A percentile compares a stretch with the other conserved stretches of the same genome.
These are phyloP conservation scores for Capsicum pubescens DNA, from an alignment of 257 asterid genomes.

Conservation along the genomic window DNA sequence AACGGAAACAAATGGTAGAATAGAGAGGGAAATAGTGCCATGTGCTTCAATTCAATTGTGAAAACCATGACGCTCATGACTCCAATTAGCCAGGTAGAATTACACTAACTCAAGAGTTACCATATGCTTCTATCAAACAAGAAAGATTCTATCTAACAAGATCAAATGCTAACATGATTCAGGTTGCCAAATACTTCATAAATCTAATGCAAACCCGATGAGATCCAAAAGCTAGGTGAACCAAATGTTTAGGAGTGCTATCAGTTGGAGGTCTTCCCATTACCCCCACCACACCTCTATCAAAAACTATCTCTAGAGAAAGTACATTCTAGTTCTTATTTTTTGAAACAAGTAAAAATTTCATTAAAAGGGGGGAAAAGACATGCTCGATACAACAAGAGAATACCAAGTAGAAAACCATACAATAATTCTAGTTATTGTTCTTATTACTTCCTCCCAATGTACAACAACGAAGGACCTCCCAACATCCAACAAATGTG, in stretches of 20 bases:
- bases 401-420: conserved; percentile 16
- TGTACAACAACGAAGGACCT: not conserved
- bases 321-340: not conserved
- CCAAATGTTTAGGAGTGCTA: not conserved
- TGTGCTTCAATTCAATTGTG: not conserved
- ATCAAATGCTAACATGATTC: not conserved
- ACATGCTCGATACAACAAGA: not conserved
- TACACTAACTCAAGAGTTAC: not conserved
- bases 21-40: not conserved
- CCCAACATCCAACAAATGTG: not conserved
- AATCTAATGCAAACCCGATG: not conserved
- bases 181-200: not conserved
- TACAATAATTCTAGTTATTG: not conserved
- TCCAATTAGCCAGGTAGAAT: not conserved
- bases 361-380: not conserved
- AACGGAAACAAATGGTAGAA: not conserved
- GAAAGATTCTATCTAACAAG: not conserved
- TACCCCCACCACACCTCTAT: not conserved
- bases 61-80: not conserved
- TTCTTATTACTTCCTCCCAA: not conserved
- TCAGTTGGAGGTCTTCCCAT: not conserved
- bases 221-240: not conserved
- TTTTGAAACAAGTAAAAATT: not conserved
- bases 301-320: not conserved
- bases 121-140: not conserved